These are phyloP conservation scores for Botrytis paeoniae DNA, from an alignment of 2,329 filamentous ascomycete genomes.

Conservation along the genomic window DNA sequence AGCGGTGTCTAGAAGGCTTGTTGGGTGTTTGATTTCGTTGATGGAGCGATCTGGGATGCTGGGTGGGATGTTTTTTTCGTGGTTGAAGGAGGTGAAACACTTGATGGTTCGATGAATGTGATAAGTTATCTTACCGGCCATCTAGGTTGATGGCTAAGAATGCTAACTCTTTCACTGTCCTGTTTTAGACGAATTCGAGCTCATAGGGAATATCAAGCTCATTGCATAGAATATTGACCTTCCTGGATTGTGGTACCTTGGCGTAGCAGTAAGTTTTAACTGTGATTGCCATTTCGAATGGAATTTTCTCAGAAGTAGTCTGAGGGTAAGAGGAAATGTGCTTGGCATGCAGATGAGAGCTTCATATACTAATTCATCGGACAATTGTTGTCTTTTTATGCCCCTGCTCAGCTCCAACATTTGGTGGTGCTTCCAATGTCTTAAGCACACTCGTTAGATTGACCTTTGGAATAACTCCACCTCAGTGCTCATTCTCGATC, in stretches of 20 bases:
- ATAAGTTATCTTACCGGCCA: constrained; percentile 12
- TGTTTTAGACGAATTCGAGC: constrained; percentile 29
- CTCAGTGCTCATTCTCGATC: background rate
- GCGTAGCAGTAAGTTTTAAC: rapidly evolving
- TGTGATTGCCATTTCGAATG: background rate
- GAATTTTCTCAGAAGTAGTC: rapidly evolving
- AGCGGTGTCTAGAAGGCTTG: too few species aligned
- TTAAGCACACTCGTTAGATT: background rate
- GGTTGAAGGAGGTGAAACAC: too few species aligned
- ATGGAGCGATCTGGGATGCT: too few species aligned
- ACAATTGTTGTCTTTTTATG: background rate
- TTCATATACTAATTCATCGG: too few species aligned
- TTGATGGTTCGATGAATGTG: too few species aligned
- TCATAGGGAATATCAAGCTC: constrained; percentile 38
- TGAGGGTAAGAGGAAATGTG: background rate
- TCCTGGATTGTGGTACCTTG: constrained; percentile 28
- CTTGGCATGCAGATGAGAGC: background rate
- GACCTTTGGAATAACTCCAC: background rate
- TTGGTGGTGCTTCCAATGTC: background rate
- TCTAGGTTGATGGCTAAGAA: constrained; percentile 37
- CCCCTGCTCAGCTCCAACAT: background rate
- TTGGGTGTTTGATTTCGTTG: too few species aligned
- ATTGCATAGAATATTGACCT: constrained; percentile 44
- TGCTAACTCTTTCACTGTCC: constrained; percentile 40
- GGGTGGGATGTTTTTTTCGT: too few species aligned